Evolutionary conservation across 768 basidiomycete genomes (phyloP), one percentile per base, ranked within the genome.

Genomic region (Lactarius deliciosus): DNA sequence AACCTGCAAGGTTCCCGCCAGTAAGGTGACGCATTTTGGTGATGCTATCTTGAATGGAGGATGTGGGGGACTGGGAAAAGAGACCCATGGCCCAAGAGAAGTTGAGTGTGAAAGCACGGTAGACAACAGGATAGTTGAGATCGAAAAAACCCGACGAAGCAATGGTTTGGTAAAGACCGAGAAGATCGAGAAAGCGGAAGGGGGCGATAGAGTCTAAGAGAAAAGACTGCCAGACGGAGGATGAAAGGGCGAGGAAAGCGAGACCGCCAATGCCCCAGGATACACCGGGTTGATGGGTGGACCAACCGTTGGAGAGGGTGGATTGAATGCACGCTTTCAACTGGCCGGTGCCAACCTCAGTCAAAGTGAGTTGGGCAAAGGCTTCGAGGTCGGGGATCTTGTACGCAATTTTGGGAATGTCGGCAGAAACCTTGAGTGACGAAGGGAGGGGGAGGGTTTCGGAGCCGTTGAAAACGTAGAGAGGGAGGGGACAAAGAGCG

Each of bases 371-470:
- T 71, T 94, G 90, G 0, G 87, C 94, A 72, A 85, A 94, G 20
- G 91, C 94, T 75, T 98, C 94, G 6, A 98, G 81, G 76, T 99
- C 92, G 5, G 96, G 96, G 43, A 99, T 89, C 50, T 81, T 78
- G 76, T 87, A 99, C 0, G 92, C 94, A 60, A 96, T 91, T 25
- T 76, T 76, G 0, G 95, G 94, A n/a, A 96, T 81, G 65, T 78
- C 76, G 43, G 80, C 76, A 25, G 80, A 72, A 50, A 92, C 79
- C 50, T 83, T 81, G 55, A 89, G 75, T 28, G 85, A 83, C 36
- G 81, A 73, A 0, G 91, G 90, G 0, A 94, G 79, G 3, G 82
- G 77, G 61, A 94, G 77, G 3, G 87, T 82, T 73, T 90, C 88
- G 6, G 87, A 83, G 57, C 94, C 94, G n/a, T 86, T 88, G 73